phyloP scores from a whole-genome alignment of 768 basidiomycete genomes.

The Boletus reticuloceps region DNA sequence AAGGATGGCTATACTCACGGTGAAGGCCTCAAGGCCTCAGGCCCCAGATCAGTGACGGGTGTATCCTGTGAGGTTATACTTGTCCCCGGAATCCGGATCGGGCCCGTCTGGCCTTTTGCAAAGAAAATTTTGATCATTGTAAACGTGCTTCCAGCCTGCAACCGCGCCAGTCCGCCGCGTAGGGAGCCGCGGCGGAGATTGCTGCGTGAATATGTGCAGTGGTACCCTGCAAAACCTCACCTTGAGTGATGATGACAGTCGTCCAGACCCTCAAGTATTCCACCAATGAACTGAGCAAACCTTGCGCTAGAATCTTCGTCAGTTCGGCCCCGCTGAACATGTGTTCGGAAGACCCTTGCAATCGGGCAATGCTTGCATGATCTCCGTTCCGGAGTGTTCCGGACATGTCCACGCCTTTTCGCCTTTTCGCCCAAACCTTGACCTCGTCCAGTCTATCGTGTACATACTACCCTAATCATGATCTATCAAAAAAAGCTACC shows the following conservation, averaged over 20 bases:
- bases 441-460: conserved; percentile 8
- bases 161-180: conserved; percentile 12
- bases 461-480: conserved; percentile 6
- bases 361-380: conserved; percentile 9
- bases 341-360: not conserved
- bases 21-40: conserved; percentile 19
- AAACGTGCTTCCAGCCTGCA: conserved; percentile 5
- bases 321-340: conserved; percentile 24
- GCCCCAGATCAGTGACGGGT: no score
- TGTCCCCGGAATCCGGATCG: conserved; percentile 11
- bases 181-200: conserved; percentile 30
- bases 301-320: not conserved
- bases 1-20: conserved; percentile 32
- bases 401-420: conserved; percentile 4
- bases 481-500: conserved; percentile 12
- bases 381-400: conserved; percentile 26
- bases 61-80: conserved; percentile 22
- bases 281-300: conserved; percentile 8
- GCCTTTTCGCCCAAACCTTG: conserved; percentile 6
- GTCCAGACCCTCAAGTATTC: conserved; percentile 3
- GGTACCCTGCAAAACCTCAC: conserved; percentile 9
- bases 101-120: not conserved
- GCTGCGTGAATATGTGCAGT: conserved; percentile 13
- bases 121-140: conserved; percentile 18
- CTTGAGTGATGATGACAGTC: not conserved